Conservation (phyloP, 805 yeast genomes). For the Pichia pseudocactophila region DNA sequence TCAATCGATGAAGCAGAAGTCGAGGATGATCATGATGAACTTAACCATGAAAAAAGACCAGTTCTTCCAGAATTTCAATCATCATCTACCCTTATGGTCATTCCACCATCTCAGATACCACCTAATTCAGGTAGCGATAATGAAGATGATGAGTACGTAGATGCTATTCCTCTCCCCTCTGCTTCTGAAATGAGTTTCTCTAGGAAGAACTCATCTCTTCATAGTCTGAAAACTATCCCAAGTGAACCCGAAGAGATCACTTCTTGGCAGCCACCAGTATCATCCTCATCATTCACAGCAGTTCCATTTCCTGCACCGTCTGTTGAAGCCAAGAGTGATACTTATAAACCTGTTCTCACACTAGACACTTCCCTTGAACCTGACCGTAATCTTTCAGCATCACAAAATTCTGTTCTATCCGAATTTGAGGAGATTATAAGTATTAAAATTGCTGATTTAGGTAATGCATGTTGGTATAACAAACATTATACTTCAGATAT, state of each 20-base stretch:
- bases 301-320: conserved; percentile 7
- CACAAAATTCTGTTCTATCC: conserved; percentile 10
- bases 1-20: background rate
- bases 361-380: conserved; percentile 1
- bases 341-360: conserved; percentile 2
- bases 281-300: too few species aligned
- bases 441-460: conserved; percentile 61
- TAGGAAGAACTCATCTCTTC: background rate
- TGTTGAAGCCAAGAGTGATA: background rate
- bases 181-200: too few species aligned
- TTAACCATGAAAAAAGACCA: conserved; percentile 8
- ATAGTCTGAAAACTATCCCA: conserved; percentile 1
- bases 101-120: conserved; percentile 1
- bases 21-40: conserved; percentile 7
- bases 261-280: too few species aligned
- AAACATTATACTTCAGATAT: conserved; percentile 61
- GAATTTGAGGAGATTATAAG: conserved; percentile 28
- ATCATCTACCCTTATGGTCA: background rate
- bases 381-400: background rate
- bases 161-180: too few species aligned
- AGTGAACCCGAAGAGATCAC: background rate
- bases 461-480: conserved; percentile 59
- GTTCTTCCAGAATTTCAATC: conserved; percentile 8
- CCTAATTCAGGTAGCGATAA: too few species aligned
- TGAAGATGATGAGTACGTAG: too few species aligned